These are phyloP conservation scores for Chaetomium fimeti DNA, from an alignment of 495 filamentous ascomycete species.

Conservation along the genomic window DNA sequence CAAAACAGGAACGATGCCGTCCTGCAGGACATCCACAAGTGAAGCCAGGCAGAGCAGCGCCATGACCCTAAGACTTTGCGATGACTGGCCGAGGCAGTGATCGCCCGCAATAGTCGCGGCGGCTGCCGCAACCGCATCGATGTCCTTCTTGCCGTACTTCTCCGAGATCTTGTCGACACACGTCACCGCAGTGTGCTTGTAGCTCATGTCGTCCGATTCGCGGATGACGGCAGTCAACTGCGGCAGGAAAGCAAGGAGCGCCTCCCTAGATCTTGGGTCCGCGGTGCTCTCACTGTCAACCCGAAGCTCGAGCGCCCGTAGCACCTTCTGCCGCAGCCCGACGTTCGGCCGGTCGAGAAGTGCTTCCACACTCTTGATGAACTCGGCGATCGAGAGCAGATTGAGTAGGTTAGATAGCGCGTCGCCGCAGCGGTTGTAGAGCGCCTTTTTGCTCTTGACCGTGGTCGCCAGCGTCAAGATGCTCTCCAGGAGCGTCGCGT, in stretches of 20 bases:
- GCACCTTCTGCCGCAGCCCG: constrained; percentile 71
- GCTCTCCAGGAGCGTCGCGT: constrained; percentile 68
- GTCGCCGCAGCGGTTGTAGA: constrained; percentile 64
- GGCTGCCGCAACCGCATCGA: constrained; percentile 61
- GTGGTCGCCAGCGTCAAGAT: constrained; percentile 60
- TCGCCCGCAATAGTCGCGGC: constrained; percentile 72
- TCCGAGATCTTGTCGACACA: constrained; percentile 90
- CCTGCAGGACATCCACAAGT: constrained; percentile 79
- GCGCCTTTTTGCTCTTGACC: constrained; percentile 57
- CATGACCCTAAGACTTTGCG: constrained; percentile 70
- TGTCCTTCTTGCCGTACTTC: constrained; percentile 85
- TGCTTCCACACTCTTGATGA: constrained; percentile 77
- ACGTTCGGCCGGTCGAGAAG: constrained; percentile 70
- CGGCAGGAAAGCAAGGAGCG: constrained; percentile 74
- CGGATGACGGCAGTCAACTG: constrained; percentile 71
- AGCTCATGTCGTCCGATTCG: constrained; percentile 63
- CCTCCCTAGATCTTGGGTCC: constrained; percentile 62
- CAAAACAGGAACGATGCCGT: constrained; percentile 77
- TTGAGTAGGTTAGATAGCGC: constrained; percentile 71
- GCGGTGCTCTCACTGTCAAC: constrained; percentile 65
- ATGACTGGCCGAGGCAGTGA: constrained; percentile 69
- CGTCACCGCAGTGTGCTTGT: constrained; percentile 76
- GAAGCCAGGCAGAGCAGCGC: constrained; percentile 86
- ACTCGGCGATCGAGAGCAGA: constrained; percentile 76
- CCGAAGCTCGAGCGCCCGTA: constrained; percentile 73